A percentile compares a stretch with the other conserved stretches of the same genome.
Conservation (phyloP, 495 filamentous ascomycete species). For the Peziza echinospora region DNA sequence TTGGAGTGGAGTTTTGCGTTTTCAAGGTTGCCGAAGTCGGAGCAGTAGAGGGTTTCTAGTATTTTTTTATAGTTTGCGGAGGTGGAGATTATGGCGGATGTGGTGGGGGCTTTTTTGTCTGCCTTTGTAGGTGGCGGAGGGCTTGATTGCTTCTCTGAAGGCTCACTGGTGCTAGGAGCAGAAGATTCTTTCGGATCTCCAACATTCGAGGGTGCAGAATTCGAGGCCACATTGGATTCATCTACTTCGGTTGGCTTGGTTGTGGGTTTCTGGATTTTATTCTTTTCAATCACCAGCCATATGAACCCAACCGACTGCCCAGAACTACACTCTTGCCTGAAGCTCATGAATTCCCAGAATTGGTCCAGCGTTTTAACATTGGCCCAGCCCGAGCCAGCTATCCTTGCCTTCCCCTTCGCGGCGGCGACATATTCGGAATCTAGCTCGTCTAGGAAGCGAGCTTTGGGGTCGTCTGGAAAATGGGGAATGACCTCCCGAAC, state of each 20-base stretch:
- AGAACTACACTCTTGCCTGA: constrained; percentile 82
- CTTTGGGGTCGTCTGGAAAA: constrained; percentile 92
- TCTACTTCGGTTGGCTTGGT: not conserved
- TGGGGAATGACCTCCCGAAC: constrained; percentile 55
- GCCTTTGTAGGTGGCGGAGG: not conserved
- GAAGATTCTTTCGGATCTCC: constrained; percentile 9
- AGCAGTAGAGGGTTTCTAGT: constrained; percentile 22
- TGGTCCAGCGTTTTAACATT: constrained; percentile 62
- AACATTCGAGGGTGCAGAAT: not conserved
- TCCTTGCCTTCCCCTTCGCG: constrained; percentile 14
- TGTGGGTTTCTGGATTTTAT: constrained; percentile 7
- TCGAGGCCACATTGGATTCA: not conserved
- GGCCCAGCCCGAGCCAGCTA: constrained; percentile 47
- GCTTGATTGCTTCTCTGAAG: not conserved
- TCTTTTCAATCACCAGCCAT: constrained; percentile 64
- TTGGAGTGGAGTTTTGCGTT: constrained; percentile 46
- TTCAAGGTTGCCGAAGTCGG: constrained; percentile 56
- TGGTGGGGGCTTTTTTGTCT: not conserved
- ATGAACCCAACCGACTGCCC: constrained; percentile 82
- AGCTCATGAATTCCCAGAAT: constrained; percentile 99
- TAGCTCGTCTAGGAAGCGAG: constrained; percentile 70
- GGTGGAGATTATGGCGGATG: not conserved
- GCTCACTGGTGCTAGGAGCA: constrained; percentile 1
- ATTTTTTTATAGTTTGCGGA: not conserved
- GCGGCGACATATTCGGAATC: constrained; percentile 51